phyloP scores from a whole-genome alignment of 1,284 basidiomycete species.

The Malassezia arunalokei region DNA sequence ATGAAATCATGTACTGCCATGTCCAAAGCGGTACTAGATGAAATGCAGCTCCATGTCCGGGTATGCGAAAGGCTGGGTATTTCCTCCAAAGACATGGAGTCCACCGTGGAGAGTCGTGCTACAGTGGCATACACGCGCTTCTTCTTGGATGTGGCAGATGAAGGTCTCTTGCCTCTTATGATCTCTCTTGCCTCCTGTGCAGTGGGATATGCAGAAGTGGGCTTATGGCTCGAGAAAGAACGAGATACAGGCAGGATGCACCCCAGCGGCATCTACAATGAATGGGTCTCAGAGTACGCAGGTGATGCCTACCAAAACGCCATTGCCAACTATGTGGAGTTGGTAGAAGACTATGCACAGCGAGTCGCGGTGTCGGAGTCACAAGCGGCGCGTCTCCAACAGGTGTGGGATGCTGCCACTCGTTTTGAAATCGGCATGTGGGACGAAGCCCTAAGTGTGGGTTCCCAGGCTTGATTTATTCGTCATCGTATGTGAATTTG shows the following conservation, averaged over 20 bases:
- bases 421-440: slow-evolving; percentile 74
- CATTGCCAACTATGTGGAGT: slow-evolving; percentile 57
- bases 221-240: slow-evolving; percentile 52
- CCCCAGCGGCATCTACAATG: slow-evolving; percentile 15
- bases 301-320: slow-evolving; percentile 61
- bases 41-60: slow-evolving; percentile 26
- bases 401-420: slow-evolving; percentile 62
- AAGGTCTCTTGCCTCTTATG: slow-evolving; percentile 55
- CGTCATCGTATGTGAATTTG: slow-evolving; percentile 44
- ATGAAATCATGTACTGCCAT: slow-evolving; percentile 60
- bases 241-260: background rate
- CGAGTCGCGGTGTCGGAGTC: slow-evolving; percentile 57
- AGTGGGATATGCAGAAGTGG: slow-evolving; percentile 88
- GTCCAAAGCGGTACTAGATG: slow-evolving; percentile 21
- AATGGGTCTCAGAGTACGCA: slow-evolving; percentile 74
- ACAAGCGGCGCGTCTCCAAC: slow-evolving; percentile 58
- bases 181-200: slow-evolving; percentile 76
- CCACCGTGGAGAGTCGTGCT: slow-evolving; percentile 28
- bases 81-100: slow-evolving; percentile 18
- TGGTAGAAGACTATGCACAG: slow-evolving; percentile 37
- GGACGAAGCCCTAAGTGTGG: slow-evolving; percentile 56
- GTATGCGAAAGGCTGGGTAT: slow-evolving; percentile 31
- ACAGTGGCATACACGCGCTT: slow-evolving; percentile 40
- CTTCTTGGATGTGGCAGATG: slow-evolving; percentile 25
- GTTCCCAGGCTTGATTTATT: slow-evolving; percentile 11